Conservation (phyloP, 768 basidiomycete genomes). For the Cystobasidium onofrii region DNA sequence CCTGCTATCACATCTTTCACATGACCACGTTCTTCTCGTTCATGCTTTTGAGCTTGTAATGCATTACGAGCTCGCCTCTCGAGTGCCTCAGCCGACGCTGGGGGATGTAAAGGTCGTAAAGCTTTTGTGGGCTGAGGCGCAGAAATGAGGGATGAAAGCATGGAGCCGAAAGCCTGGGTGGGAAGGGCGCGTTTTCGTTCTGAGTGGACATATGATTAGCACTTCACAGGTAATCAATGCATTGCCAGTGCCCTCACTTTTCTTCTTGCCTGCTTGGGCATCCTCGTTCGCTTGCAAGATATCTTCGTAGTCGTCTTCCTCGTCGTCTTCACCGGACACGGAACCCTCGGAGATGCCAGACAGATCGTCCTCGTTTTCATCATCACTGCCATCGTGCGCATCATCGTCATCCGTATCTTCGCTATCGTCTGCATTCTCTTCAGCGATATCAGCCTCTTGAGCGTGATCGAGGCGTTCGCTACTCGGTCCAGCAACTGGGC, state of each 20-base stretch:
- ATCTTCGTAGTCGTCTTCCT: conserved; percentile 19
- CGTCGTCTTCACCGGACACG: background rate
- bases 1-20: conserved; percentile 43
- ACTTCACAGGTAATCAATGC: too few species aligned
- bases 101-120: conserved; percentile 1
- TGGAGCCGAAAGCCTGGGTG: conserved; percentile 29
- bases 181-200: conserved; percentile 34
- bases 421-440: background rate
- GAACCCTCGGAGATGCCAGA: conserved; percentile 3
- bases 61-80: conserved; percentile 38
- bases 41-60: conserved; percentile 39
- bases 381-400: conserved; percentile 1
- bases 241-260: background rate
- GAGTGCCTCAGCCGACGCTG: conserved; percentile 42
- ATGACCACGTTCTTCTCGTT: conserved; percentile 39
- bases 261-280: conserved; percentile 14
- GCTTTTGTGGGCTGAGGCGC: conserved; percentile 28
- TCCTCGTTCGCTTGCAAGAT: conserved; percentile 29
- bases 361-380: conserved; percentile 20
- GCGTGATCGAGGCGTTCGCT: background rate
- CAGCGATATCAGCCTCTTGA: background rate
- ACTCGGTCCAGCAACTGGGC: conserved; percentile 14
- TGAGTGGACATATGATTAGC: background rate
- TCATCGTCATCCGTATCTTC: background rate
- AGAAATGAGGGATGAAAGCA: conserved; percentile 27